Base-by-base conservation (phyloP, 179 eudicot genomes). In the Camellia oleifera region DNA sequence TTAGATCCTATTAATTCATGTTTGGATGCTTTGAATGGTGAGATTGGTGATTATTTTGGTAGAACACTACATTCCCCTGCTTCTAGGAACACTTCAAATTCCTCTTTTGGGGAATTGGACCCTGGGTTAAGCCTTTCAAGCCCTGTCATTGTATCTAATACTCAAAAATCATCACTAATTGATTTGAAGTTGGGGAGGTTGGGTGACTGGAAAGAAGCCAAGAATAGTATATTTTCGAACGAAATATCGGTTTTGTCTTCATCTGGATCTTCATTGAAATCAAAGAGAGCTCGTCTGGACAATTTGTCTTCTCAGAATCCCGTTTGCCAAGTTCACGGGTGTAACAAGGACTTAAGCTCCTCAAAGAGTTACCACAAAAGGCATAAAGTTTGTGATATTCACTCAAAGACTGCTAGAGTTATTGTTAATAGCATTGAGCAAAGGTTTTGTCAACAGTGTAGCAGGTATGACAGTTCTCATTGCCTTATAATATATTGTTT, bases 101-200 rank as follows among this genome's bases (percentile, higher is more conserved):
- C 76, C 13, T 69, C 82, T 42, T 84, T 81, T 65, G 85, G 85
- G 69, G 87, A 87, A 68, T 83, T 82, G 26, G 89, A 83, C 74
- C 84, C 91, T 0, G 85, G 85, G 57, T 80, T 79, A 20, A 82
- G 68, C 78, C 40, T 82, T 6, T 85, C 92, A 17, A 83, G 83
- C 79, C 86, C 97, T 8, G 76, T 82, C 4, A 81, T 84, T 63
- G 86, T 84, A 67, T 85, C 91, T 18, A 81, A 79, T 73, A 58
- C 81, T 64, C 82, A 78, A 17, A 91, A 84, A 62, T 85, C 84
- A n/a, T 80, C 88, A 2, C 75, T 79, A 13, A 73, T 88, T 82
- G 92, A 90, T 80, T 74, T 86, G 88, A 88, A 90, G 68, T 78
- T 91, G 76, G 92, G 91, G 76, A 84, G 88, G 17, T 79, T 84